Conservation (phyloP, 1,284 basidiomycete genomes). For the Cystobasidium slooffiae region DNA sequence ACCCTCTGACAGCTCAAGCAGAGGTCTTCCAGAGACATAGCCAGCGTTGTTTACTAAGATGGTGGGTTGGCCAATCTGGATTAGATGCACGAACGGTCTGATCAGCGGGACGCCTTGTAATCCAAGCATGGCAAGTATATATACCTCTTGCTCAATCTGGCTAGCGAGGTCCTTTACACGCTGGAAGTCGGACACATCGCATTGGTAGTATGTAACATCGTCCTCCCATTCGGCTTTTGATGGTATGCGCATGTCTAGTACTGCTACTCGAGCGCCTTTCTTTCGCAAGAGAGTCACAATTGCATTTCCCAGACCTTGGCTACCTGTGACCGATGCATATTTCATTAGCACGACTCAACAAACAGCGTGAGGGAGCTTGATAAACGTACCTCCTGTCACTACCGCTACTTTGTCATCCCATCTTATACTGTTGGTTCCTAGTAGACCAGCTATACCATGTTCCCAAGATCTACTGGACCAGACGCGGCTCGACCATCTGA, state of each 20-base stretch:
- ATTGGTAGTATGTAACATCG: slow-evolving; percentile 74
- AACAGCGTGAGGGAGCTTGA: neutral
- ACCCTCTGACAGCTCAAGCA: slow-evolving; percentile 74
- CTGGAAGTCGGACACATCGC: slow-evolving; percentile 85
- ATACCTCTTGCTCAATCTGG: slow-evolving; percentile 73
- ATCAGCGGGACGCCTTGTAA: neutral
- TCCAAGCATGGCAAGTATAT: neutral
- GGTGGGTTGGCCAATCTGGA: slow-evolving; percentile 81
- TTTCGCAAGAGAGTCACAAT: slow-evolving; percentile 80
- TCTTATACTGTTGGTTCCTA: slow-evolving; percentile 19
- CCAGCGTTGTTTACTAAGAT: slow-evolving; percentile 95
- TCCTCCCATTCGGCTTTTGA: slow-evolving; percentile 59
- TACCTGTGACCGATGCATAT: slow-evolving; percentile 62
- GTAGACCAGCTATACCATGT: slow-evolving; percentile 32
- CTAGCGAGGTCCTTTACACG: slow-evolving; percentile 74
- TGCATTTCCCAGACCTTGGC: slow-evolving; percentile 84
- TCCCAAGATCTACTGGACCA: slow-evolving; percentile 39
- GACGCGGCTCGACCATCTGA: slow-evolving; percentile 26
- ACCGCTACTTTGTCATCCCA: slow-evolving; percentile 68
- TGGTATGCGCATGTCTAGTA: slow-evolving; percentile 68
- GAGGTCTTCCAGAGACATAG: slow-evolving; percentile 83
- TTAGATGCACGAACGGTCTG: neutral
- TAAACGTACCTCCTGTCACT: slow-evolving; percentile 76
- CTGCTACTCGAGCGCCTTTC: slow-evolving; percentile 78
- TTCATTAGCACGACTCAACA: slow-evolving; percentile 8